Percentiles rank a stretch among this genome's conserved stretches.
Conservation (phyloP, 2,329 filamentous ascomycete genomes). For the Colletotrichum abscissum region DNA sequence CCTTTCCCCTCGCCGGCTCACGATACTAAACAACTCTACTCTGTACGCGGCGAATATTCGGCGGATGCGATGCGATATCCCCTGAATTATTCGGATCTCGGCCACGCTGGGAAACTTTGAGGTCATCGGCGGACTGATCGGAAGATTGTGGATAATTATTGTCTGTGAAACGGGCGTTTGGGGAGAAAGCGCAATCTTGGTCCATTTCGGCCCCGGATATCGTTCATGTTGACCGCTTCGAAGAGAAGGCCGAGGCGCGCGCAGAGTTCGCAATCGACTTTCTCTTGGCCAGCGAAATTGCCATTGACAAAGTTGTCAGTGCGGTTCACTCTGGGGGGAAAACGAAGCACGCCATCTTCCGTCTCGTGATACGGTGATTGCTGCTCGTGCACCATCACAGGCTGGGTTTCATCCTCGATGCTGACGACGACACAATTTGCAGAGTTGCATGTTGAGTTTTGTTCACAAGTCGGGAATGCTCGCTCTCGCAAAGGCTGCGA, state of each 20-base stretch:
- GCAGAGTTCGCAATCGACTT: background rate
- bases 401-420: background rate
- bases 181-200: background rate
- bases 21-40: background rate
- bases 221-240: background rate
- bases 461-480: background rate
- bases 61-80: background rate
- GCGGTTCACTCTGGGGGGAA: background rate
- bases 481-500: background rate
- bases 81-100: background rate
- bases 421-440: background rate
- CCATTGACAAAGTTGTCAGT: background rate
- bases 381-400: background rate
- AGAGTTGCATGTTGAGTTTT: background rate
- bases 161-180: background rate
- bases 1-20: background rate
- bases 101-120: background rate
- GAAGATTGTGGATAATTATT: background rate
- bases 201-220: background rate
- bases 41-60: background rate
- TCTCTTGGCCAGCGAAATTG: background rate
- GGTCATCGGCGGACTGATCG: background rate
- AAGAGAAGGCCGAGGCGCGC: background rate
- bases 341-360: background rate
- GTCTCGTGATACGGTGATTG: background rate